These are phyloP conservation scores for Coemansia sp. DNA, from an alignment of 192 early-diverging fungal genomes.

Conservation along the genomic window DNA sequence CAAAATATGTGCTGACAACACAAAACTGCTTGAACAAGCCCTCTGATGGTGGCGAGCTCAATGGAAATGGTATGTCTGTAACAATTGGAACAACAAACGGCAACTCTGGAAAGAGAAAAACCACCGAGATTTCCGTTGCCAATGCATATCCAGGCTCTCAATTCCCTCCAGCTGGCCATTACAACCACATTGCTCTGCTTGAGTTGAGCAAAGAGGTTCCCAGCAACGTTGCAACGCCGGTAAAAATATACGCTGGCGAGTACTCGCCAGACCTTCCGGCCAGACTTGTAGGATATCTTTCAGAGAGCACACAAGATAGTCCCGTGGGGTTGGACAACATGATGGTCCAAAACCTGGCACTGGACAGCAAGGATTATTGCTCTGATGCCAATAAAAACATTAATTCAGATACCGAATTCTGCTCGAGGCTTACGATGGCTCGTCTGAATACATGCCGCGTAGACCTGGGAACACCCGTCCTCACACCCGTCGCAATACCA, in stretches of 20 bases:
- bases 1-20: constrained; percentile 9
- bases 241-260: constrained; percentile 12
- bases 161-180: constrained; percentile 1
- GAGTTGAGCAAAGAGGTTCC: constrained; percentile 9
- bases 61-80: not conserved
- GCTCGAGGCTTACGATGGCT: not conserved
- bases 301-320: not conserved
- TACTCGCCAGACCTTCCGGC: constrained; percentile 1
- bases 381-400: not conserved
- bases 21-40: not conserved
- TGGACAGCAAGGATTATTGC: constrained; percentile 4
- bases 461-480: constrained; percentile 11
- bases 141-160: not conserved
- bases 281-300: constrained; percentile 5
- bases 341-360: not conserved
- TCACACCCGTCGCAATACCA: constrained; percentile 1
- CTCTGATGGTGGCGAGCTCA: not conserved
- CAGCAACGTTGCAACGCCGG: not conserved
- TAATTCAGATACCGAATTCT: constrained; percentile 7
- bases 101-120: not conserved
- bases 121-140: not conserved
- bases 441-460: constrained; percentile 6
- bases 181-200: constrained; percentile 10
- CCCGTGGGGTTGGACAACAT: constrained; percentile 2
- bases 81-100: constrained; percentile 4